Evolutionary conservation across 352 stramenopile species (phyloP).

Genomic region (Phytophthora sp.): DNA sequence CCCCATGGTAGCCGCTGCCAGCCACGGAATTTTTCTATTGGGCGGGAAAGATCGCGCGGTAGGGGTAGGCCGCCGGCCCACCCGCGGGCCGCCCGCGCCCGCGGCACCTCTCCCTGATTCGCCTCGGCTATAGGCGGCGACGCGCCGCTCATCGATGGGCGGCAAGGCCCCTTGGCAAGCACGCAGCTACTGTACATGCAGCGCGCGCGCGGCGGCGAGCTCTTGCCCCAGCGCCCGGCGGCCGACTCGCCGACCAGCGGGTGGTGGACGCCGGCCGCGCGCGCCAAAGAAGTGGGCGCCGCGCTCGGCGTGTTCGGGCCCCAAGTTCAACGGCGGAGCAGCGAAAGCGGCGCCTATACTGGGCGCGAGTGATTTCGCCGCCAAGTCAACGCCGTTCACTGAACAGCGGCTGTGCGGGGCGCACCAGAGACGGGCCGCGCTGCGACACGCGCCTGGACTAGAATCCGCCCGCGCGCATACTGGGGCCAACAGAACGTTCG

Average conservation of each 20-base stretch:
- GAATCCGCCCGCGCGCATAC: constrained; percentile 6
- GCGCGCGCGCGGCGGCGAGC: neutral
- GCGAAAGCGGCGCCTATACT: neutral
- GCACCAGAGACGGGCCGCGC: neutral
- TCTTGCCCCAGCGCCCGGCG: too few relatives aligned
- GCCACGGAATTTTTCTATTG: constrained; percentile 34
- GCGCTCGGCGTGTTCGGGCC: constrained; percentile 6
- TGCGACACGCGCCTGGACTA: constrained; percentile 21
- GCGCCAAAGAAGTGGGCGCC: constrained; percentile 13
- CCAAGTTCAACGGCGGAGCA: constrained; percentile 22
- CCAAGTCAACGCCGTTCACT: neutral
- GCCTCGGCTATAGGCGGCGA: too few relatives aligned
- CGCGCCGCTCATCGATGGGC: too few relatives aligned
- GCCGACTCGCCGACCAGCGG: too few relatives aligned
- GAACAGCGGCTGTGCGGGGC: neutral
- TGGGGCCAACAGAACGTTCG: neutral
- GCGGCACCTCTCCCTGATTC: constrained; percentile 16
- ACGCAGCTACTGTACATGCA: too few relatives aligned
- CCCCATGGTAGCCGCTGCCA: neutral
- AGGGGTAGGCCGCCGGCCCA: neutral
- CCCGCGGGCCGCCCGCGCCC: neutral
- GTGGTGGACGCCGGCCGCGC: neutral
- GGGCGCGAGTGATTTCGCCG: constrained; percentile 7
- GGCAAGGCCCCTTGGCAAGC: too few relatives aligned
- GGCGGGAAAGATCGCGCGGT: constrained; percentile 24